These are phyloP conservation scores for Isoetes taiwanensis DNA, from an alignment of 75 land plant genomes.

Conservation along the genomic window DNA sequence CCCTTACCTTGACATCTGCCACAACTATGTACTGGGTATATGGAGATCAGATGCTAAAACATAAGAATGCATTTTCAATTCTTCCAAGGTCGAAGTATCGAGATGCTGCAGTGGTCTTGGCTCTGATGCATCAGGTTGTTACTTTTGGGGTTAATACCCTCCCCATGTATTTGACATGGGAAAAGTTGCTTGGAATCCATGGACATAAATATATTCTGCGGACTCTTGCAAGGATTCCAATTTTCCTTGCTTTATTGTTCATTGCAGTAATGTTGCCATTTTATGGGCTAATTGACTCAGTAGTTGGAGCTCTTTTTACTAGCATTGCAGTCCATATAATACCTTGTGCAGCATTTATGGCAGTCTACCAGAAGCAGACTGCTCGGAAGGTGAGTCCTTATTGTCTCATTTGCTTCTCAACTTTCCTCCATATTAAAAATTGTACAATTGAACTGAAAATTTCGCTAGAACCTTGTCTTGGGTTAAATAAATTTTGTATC, in stretches of 20 bases:
- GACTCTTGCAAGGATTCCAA: conserved; percentile 12
- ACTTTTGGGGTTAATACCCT: conserved; percentile 14
- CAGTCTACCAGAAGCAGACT: not conserved
- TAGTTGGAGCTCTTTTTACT: conserved; percentile 25
- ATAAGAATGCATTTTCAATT: conserved; percentile 17
- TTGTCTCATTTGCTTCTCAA: too few relatives aligned
- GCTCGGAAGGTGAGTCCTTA: conserved; percentile 9
- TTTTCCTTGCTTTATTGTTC: conserved; percentile 19
- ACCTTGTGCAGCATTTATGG: conserved; percentile 14
- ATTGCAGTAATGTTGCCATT: conserved; percentile 22
- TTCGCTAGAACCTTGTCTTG: too few relatives aligned
- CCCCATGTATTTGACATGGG: conserved; percentile 25
- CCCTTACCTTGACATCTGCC: conserved; percentile 17
- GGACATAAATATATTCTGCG: conserved; percentile 3
- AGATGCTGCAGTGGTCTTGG: conserved; percentile 13
- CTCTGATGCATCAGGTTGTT: conserved; percentile 22
- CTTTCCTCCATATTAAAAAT: too few relatives aligned
- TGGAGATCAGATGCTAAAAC: conserved; percentile 16
- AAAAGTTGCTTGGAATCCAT: conserved; percentile 17
- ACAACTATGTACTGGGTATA: conserved; percentile 23
- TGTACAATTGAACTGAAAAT: too few relatives aligned
- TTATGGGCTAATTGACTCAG: conserved; percentile 26
- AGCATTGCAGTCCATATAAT: conserved; percentile 27
- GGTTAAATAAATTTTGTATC: too few relatives aligned
- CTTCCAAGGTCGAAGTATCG: conserved; percentile 18